These are phyloP conservation scores for Noccaea caerulescens DNA, from an alignment of 345 rosid species.

Conservation along the genomic window DNA sequence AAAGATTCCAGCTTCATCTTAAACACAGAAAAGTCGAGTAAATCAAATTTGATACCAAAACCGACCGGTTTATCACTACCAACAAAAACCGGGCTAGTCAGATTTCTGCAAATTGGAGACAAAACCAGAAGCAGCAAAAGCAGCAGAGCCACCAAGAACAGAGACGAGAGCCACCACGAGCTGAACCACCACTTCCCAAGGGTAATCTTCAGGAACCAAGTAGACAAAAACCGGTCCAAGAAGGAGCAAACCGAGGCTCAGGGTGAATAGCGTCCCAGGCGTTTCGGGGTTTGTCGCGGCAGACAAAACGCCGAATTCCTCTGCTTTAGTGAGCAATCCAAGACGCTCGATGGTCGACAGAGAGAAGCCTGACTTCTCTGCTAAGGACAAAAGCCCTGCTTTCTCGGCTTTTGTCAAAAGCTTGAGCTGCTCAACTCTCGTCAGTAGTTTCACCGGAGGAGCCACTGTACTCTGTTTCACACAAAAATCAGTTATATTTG, in stretches of 20 bases:
- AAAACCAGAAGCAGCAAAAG: conserved; percentile 81
- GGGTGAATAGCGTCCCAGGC: conserved; percentile 59
- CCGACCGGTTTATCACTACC: conserved; percentile 21
- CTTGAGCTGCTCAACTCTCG: conserved; percentile 91
- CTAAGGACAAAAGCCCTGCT: conserved; percentile 85
- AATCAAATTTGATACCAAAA: background rate
- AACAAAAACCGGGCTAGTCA: conserved; percentile 33
- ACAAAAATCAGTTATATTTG: background rate
- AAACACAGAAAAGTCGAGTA: conserved; percentile 1
- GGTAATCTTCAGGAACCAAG: conserved; percentile 81
- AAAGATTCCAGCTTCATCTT: background rate
- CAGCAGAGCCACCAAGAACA: conserved; percentile 82
- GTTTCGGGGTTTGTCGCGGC: conserved; percentile 86
- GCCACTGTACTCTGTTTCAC: conserved; percentile 27
- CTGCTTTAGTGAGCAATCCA: conserved; percentile 90
- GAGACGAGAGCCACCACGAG: conserved; percentile 55
- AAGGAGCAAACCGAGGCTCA: conserved; percentile 73
- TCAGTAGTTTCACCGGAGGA: conserved; percentile 72
- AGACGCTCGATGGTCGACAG: conserved; percentile 86
- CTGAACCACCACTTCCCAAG: conserved; percentile 72
- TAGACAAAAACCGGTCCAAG: conserved; percentile 80
- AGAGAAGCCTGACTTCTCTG: conserved; percentile 86
- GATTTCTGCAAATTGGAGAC: conserved; percentile 85
- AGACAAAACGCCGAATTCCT: conserved; percentile 82
- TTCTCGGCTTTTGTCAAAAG: conserved; percentile 88